phyloP scores from a whole-genome alignment of 192 early-diverging fungal species.

The Podila epicladia region DNA sequence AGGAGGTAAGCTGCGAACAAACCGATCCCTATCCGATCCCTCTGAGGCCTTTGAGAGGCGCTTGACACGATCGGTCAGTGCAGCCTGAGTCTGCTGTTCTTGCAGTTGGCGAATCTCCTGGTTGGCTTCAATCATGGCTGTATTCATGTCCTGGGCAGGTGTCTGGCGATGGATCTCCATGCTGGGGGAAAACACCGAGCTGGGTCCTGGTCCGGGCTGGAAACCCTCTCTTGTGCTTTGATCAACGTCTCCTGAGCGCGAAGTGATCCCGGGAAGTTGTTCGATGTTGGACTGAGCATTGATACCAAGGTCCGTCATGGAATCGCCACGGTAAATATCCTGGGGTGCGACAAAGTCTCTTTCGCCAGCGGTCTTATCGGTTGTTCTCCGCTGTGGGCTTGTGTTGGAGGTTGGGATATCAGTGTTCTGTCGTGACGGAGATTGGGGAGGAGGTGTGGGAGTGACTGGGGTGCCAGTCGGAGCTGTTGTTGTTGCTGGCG shows the following conservation, averaged over 20 bases:
- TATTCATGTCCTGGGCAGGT: conserved; percentile 35
- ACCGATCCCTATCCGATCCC: conserved; percentile 42
- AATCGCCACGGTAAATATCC: conserved; percentile 28
- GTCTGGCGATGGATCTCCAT: conserved; percentile 39
- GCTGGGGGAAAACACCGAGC: neutral
- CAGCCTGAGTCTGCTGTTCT: conserved; percentile 40
- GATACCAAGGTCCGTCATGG: conserved; percentile 1
- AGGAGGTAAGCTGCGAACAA: conserved; percentile 45
- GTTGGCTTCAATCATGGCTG: conserved; percentile 29
- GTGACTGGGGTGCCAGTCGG: neutral
- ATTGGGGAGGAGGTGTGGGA: conserved; percentile 5
- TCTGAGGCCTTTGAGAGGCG: conserved; percentile 44
- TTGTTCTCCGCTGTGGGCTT: neutral
- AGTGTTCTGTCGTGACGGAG: neutral
- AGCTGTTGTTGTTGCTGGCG: conserved; percentile 3
- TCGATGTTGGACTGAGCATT: neutral
- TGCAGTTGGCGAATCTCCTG: conserved; percentile 37
- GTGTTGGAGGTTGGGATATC: neutral
- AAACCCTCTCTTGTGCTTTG: conserved; percentile 6
- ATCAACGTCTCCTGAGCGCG: conserved; percentile 26
- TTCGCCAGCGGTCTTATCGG: conserved; percentile 36
- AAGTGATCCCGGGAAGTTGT: conserved; percentile 15
- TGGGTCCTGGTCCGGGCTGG: conserved; percentile 8
- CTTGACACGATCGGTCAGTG: conserved; percentile 43
- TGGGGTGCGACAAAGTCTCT: conserved; percentile 4